Evolutionary conservation across 192 early-diverging fungal species (phyloP).

Genomic region (Chytriomyces sp.): DNA sequence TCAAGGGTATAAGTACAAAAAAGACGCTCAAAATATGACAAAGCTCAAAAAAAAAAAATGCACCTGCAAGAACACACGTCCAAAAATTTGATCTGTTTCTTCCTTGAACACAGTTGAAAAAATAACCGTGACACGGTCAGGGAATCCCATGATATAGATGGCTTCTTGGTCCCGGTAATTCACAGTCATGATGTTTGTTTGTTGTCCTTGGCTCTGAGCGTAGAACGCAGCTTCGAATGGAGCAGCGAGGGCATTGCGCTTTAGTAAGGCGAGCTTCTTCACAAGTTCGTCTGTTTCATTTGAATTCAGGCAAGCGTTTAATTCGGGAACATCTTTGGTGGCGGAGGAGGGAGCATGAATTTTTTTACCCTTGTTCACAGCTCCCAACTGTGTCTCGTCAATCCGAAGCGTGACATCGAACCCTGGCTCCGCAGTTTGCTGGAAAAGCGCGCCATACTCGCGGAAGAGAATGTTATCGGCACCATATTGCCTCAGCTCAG

Average conservation of each 20-base stretch:
- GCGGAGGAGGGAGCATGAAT: background rate
- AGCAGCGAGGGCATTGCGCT: slow-evolving; percentile 92
- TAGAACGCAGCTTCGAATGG: slow-evolving; percentile 91
- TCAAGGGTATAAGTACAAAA: background rate
- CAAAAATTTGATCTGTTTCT: slow-evolving; percentile 94
- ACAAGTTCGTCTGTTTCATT: slow-evolving; percentile 55
- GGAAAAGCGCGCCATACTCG: slow-evolving; percentile 79
- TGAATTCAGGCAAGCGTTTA: background rate
- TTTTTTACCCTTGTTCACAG: slow-evolving; percentile 66
- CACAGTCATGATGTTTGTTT: slow-evolving; percentile 83
- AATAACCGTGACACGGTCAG: slow-evolving; percentile 96
- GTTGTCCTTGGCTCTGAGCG: slow-evolving; percentile 77
- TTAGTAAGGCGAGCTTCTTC: slow-evolving; percentile 84
- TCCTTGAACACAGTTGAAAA: slow-evolving; percentile 97
- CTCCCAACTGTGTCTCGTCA: slow-evolving; percentile 77
- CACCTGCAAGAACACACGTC: slow-evolving; percentile 95
- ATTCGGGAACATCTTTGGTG: slow-evolving; percentile 8
- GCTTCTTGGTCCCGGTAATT: slow-evolving; percentile 95
- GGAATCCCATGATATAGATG: slow-evolving; percentile 86
- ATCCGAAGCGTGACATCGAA: slow-evolving; percentile 83
- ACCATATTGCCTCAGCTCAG: slow-evolving; percentile 77
- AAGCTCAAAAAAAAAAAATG: background rate
- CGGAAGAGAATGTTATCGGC: slow-evolving; percentile 81
- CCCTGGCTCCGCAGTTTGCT: slow-evolving; percentile 52
- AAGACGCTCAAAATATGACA: background rate